A percentile compares a stretch with the other conserved stretches of the same genome.
phyloP scores from a whole-genome alignment of 78 protist genomes.

The Acrasis kona region DNA sequence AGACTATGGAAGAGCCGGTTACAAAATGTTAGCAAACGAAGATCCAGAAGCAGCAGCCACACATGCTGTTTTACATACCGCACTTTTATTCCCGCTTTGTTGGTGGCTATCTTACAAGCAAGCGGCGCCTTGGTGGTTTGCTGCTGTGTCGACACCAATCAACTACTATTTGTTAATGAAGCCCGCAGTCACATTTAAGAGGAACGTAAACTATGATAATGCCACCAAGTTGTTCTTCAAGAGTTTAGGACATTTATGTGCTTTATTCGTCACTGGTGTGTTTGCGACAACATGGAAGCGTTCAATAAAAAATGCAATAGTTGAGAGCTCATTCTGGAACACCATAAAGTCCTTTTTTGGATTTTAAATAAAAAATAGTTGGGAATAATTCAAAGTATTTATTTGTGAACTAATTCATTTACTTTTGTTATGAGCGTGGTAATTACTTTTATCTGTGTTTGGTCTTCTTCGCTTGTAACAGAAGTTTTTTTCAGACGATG shows the following conservation, averaged over 20 bases:
- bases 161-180: neutral
- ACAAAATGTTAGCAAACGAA: constrained; percentile 44
- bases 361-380: no score
- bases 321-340: no score
- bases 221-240: neutral
- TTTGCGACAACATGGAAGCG: no score
- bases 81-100: neutral
- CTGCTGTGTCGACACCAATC: neutral
- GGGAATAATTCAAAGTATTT: no score
- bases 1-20: constrained; percentile 45
- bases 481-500: no score
- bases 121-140: neutral
- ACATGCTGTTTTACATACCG: neutral
- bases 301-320: no score
- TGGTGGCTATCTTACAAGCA: neutral
- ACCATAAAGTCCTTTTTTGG: no score
- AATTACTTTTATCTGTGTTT: no score
- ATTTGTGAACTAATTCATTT: no score
- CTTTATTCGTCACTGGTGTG: neutral
- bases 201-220: neutral
- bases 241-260: neutral
- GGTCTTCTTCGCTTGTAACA: no score
- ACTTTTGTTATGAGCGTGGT: no score
- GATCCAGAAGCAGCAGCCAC: constrained; percentile 31
- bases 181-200: neutral